Conservation (phyloP, 75 land plant species). For the Cunninghamia lanceolata region DNA sequence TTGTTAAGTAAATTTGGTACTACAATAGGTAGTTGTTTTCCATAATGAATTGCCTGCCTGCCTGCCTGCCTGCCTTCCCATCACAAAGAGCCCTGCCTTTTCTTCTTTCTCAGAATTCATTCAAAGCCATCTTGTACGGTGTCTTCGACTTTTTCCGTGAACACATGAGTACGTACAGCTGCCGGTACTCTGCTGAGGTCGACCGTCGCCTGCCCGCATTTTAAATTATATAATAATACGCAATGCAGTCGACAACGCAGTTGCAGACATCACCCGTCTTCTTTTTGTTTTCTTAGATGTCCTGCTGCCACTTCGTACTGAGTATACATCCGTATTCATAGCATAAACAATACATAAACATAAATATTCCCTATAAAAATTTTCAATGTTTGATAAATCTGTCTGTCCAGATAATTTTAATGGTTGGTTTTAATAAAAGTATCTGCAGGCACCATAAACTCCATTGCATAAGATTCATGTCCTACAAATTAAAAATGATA, state of each 20-base stretch:
- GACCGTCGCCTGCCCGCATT: background rate
- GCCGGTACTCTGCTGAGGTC: background rate
- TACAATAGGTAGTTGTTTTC: background rate
- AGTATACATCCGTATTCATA: background rate
- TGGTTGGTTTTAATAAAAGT: background rate
- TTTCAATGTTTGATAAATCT: background rate
- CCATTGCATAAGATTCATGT: background rate
- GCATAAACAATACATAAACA: background rate
- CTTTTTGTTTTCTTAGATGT: background rate
- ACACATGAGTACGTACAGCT: background rate
- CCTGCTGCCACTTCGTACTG: background rate
- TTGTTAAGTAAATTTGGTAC: background rate
- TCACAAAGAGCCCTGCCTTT: background rate
- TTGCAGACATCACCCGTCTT: background rate
- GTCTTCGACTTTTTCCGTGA: background rate
- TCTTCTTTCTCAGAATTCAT: background rate
- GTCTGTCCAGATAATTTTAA: background rate
- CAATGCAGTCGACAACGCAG: background rate
- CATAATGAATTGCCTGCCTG: background rate
- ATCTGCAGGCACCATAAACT: background rate
- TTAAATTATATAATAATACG: background rate
- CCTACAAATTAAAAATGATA: no score
- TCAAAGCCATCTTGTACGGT: background rate
- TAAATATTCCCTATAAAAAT: background rate
- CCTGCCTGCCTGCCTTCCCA: background rate